These are phyloP conservation scores for Bacterosira constricta DNA, from an alignment of 108 stramenopile species.

Conservation along the genomic window DNA sequence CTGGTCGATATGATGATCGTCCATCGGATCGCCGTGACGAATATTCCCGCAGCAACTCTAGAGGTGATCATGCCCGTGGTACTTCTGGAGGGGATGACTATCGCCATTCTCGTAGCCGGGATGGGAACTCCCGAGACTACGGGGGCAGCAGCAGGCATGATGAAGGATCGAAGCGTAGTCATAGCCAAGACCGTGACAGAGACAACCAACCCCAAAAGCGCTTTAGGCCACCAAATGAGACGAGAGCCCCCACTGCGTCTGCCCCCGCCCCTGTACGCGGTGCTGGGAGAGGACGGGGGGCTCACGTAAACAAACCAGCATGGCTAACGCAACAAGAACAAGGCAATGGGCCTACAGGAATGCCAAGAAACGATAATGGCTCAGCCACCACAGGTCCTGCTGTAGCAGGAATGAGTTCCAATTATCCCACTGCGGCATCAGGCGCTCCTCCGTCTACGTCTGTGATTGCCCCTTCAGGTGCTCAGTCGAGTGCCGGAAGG, in stretches of 20 bases:
- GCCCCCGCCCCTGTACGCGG: not conserved
- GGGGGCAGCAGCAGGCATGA: too few relatives aligned
- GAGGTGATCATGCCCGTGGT: not conserved
- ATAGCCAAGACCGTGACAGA: not conserved
- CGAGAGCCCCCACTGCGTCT: not conserved
- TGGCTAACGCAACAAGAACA: constrained; percentile 2
- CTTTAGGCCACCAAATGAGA: not conserved
- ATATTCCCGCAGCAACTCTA: not conserved
- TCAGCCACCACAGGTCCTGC: not conserved
- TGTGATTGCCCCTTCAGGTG: too few relatives aligned
- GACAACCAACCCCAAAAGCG: not conserved
- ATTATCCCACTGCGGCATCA: too few relatives aligned
- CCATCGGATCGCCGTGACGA: not conserved
- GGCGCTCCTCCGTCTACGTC: too few relatives aligned
- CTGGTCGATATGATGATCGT: constrained; percentile 16
- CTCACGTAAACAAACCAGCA: constrained; percentile 11
- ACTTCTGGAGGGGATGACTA: not conserved
- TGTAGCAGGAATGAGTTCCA: not conserved
- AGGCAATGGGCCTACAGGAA: not conserved
- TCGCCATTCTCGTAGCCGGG: constrained; percentile 1
- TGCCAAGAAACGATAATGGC: not conserved
- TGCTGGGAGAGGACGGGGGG: constrained; percentile 7
- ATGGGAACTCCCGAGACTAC: not conserved
- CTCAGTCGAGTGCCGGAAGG: too few relatives aligned
- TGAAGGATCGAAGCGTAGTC: not conserved